These are phyloP conservation scores for Spergularia bocconei DNA, from an alignment of 148 eudicot species.

Conservation along the genomic window DNA sequence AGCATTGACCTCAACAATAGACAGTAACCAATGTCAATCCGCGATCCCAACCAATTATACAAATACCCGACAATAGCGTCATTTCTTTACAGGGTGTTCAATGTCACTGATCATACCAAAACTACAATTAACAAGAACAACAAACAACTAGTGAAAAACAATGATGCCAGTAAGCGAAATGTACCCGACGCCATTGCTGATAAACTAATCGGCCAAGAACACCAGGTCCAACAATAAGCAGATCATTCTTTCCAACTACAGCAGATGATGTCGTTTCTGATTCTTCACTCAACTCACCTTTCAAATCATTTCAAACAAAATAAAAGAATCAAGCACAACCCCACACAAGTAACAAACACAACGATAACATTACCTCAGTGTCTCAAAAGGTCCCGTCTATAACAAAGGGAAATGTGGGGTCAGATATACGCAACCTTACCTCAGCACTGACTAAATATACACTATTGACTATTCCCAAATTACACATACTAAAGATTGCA, in stretches of 20 bases:
- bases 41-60: not conserved
- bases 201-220: constrained; percentile 82
- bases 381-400: too few relatives aligned
- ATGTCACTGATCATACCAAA: too few relatives aligned
- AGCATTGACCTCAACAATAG: not conserved
- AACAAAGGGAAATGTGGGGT: too few relatives aligned
- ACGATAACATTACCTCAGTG: too few relatives aligned
- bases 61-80: not conserved
- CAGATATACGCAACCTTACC: too few relatives aligned
- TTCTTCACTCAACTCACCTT: constrained; percentile 23
- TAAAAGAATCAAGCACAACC: not conserved
- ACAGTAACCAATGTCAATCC: not conserved
- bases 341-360: not conserved
- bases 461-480: too few relatives aligned
- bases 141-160: not conserved
- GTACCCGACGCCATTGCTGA: constrained; percentile 71
- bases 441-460: too few relatives aligned
- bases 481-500: too few relatives aligned
- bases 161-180: not conserved
- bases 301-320: not conserved
- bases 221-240: constrained; percentile 87
- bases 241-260: constrained; percentile 46
- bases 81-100: not conserved
- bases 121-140: too few relatives aligned
- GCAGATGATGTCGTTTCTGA: constrained; percentile 29